Evolutionary conservation across 148 eudicot genomes (phyloP), one percentile per base, ranked within the genome.

Genomic region (Rhododendron ovatum): DNA sequence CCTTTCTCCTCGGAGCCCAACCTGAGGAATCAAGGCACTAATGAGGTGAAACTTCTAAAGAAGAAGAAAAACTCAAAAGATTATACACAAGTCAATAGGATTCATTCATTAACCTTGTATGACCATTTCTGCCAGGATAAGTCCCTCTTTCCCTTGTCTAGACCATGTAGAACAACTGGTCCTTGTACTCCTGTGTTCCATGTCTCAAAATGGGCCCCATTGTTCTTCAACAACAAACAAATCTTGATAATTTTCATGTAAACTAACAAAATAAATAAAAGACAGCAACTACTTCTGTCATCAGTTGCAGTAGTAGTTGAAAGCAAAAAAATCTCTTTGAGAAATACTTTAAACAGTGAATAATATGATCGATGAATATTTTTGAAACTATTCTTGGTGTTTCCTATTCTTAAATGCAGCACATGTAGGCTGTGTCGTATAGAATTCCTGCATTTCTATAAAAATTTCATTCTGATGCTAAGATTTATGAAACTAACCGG

Each of bases 1-100:
- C 14, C 92, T 83, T 88, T 97, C 99, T 61, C 99, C 99, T 88
- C 89, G 93, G 81, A 97, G 88, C 76, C 99, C 99, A 87, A 94
- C 94, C 98, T 96, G 91, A 50, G 69, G 30, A 35, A 84, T 65
- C 84, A 59, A 74, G 59, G 57, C 85, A 86, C 69, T 20, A 35
- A 35, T 4, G 18, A 53, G 51, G 41, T n/a, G 22, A 71, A 79
- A 80, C 17, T 13, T 17, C 78, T 13, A 5, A 37, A 53, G 51
- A 6, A 41, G 37, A 33, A 50, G 1, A 51, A 50, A 30, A 33
- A 0, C 65, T 59, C 12, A n/a, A 1, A 6, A 74, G 84, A 59
- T 35, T 10, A 30, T 45, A 81, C 28, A 15, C 37, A 45, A 8
- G 69, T 11, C 3, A 79, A 24, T 13, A 69, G 37, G 41, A 53